Percentiles rank a stretch among this genome's conserved stretches.
phyloP scores from a whole-genome alignment of 2,329 filamentous ascomycete genomes.

The Zarea fungicola region DNA sequence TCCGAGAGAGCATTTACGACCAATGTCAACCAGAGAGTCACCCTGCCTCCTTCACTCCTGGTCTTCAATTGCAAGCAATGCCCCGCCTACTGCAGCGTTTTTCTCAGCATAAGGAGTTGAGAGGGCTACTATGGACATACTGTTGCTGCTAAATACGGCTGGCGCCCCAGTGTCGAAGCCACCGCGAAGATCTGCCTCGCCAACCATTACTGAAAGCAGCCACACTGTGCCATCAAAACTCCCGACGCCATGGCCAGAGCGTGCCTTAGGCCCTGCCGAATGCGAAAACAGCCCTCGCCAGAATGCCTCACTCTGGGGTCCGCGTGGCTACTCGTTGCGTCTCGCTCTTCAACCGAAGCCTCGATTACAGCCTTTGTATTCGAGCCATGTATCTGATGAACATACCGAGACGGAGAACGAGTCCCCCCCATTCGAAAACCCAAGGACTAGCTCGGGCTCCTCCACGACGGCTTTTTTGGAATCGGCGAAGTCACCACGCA shows the following conservation, averaged over 20 bases:
- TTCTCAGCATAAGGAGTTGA: too few relatives aligned
- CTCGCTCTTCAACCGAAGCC: constrained; percentile 1
- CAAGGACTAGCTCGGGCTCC: constrained; percentile 9
- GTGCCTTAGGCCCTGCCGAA: constrained; percentile 8
- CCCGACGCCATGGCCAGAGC: constrained; percentile 13
- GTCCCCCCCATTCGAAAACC: neutral
- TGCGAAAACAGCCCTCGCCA: constrained; percentile 3
- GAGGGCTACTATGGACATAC: constrained; percentile 15
- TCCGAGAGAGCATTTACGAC: too few relatives aligned
- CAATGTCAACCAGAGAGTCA: too few relatives aligned
- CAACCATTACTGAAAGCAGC: constrained; percentile 11
- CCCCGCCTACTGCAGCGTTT: too few relatives aligned
- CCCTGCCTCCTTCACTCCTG: too few relatives aligned
- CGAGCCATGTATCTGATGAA: neutral
- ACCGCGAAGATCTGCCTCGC: constrained; percentile 8
- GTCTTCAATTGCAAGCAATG: too few relatives aligned
- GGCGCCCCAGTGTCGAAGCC: constrained; percentile 3
- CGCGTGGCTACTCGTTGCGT: constrained; percentile 1
- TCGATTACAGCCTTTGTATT: constrained; percentile 1
- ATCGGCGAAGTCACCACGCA: constrained; percentile 3
- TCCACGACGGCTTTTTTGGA: constrained; percentile 4
- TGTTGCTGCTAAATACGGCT: constrained; percentile 12
- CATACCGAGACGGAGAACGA: constrained; percentile 7
- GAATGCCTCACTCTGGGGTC: neutral
- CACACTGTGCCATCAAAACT: constrained; percentile 10